Conservation (phyloP, 1,284 basidiomycete genomes). For the Ganoderma sinense region DNA sequence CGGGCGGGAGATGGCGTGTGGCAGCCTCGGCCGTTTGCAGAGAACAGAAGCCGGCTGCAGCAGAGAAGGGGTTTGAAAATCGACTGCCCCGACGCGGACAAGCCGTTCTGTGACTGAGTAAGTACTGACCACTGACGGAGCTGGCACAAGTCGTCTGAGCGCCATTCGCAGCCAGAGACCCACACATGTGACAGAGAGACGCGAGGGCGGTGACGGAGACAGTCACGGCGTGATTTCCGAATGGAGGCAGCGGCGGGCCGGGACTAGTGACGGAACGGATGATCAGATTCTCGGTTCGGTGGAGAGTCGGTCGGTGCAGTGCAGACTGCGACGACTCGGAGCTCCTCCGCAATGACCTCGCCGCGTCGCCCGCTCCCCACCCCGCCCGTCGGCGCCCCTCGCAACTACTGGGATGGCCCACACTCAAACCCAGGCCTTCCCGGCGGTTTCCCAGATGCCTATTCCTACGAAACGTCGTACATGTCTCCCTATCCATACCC, state of each 20-base stretch:
- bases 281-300: slow-evolving; percentile 6
- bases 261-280: slow-evolving; percentile 21
- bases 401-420: slow-evolving; percentile 27
- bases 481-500: slow-evolving; percentile 54
- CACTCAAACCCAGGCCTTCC: slow-evolving; percentile 29
- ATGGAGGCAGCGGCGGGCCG: slow-evolving; percentile 29
- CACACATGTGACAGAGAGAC: too few relatives aligned
- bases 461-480: slow-evolving; percentile 51
- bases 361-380: slow-evolving; percentile 52
- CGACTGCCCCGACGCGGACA: slow-evolving; percentile 8
- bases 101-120: neutral
- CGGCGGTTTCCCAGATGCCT: slow-evolving; percentile 43
- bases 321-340: slow-evolving; percentile 12
- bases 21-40: slow-evolving; percentile 6
- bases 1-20: slow-evolving; percentile 14
- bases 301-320: slow-evolving; percentile 11
- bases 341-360: slow-evolving; percentile 30
- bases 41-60: slow-evolving; percentile 7
- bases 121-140: too few relatives aligned
- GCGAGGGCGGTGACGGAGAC: too few relatives aligned
- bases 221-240: slow-evolving; percentile 28
- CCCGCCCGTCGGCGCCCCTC: slow-evolving; percentile 42
- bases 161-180: neutral
- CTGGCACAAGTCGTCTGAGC: neutral
- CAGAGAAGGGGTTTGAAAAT: neutral